Conservation (phyloP, 2,329 filamentous ascomycete species). For the Fusarium temperatum region DNA sequence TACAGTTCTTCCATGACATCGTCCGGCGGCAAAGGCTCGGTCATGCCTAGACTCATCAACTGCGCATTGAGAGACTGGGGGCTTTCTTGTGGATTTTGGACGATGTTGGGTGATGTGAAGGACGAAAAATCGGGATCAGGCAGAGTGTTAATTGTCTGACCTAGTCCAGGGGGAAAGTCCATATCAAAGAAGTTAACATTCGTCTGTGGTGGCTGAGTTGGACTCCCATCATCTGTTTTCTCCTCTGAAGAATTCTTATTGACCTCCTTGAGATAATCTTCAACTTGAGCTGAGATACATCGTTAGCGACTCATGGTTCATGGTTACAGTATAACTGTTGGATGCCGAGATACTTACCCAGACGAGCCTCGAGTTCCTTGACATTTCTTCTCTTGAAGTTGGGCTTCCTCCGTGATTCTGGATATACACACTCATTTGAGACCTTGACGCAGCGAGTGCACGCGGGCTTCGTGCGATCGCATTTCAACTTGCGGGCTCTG, state of each 20-base stretch:
- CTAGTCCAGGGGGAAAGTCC: constrained; percentile 5
- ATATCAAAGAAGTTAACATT: constrained; percentile 16
- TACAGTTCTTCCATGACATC: constrained; percentile 87
- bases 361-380: constrained; percentile 85
- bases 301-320: constrained; percentile 12
- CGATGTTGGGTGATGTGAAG: constrained; percentile 21
- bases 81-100: constrained; percentile 11
- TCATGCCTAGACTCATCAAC: constrained; percentile 81
- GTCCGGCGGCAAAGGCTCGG: constrained; percentile 80
- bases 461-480: constrained; percentile 80
- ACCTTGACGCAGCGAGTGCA: constrained; percentile 83
- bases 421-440: constrained; percentile 83
- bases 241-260: constrained; percentile 49
- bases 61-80: constrained; percentile 35
- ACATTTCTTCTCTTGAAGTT: constrained; percentile 90
- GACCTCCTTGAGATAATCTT: constrained; percentile 77
- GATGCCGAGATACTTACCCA: constrained; percentile 74
- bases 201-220: constrained; percentile 25
- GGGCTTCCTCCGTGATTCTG: constrained; percentile 87
- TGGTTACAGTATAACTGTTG: constrained; percentile 26
- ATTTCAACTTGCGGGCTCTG: constrained; percentile 85
- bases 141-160: neutral
- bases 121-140: constrained; percentile 22
- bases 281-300: constrained; percentile 73
- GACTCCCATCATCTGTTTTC: constrained; percentile 40